phyloP scores from a whole-genome alignment of 257 asterid genomes.

The Gentiana straminea region DNA sequence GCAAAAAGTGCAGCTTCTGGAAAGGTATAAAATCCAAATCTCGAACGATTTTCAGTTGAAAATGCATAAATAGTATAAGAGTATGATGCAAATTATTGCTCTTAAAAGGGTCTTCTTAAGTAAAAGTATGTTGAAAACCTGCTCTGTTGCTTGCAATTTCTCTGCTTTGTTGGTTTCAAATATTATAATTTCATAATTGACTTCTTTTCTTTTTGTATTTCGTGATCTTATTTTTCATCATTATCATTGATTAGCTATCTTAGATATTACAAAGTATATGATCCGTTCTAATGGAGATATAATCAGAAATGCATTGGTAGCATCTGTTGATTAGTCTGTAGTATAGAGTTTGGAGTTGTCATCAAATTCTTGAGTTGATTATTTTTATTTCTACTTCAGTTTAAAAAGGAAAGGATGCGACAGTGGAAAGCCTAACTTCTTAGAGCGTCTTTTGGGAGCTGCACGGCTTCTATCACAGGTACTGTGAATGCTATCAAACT shows the following conservation, averaged over 20 bases:
- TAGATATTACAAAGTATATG: no score
- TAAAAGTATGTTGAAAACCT: not conserved
- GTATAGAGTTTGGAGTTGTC: not conserved
- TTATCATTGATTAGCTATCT: no score
- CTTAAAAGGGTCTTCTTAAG: not conserved
- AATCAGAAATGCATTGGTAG: no score
- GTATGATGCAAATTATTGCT: no score
- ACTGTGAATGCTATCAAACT: no score
- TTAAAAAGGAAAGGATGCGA: slow-evolving; percentile 60
- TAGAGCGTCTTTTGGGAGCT: slow-evolving; percentile 83
- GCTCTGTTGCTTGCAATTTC: not conserved
- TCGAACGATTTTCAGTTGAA: no score
- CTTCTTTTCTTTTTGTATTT: no score
- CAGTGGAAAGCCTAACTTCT: slow-evolving; percentile 47
- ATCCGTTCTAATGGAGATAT: no score
- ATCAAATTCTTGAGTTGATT: not conserved
- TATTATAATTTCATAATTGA: no score
- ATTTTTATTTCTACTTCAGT: slow-evolving; percentile 24
- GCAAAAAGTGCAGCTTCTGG: slow-evolving; percentile 81
- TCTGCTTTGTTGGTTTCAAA: no score
- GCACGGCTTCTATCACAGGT: slow-evolving; percentile 52
- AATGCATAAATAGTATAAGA: no score
- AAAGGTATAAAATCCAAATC: slow-evolving; percentile 32
- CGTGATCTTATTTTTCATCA: no score
- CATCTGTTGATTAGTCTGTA: not conserved